phyloP scores from a whole-genome alignment of 805 yeast species.

The Ogataea degrootiae region DNA sequence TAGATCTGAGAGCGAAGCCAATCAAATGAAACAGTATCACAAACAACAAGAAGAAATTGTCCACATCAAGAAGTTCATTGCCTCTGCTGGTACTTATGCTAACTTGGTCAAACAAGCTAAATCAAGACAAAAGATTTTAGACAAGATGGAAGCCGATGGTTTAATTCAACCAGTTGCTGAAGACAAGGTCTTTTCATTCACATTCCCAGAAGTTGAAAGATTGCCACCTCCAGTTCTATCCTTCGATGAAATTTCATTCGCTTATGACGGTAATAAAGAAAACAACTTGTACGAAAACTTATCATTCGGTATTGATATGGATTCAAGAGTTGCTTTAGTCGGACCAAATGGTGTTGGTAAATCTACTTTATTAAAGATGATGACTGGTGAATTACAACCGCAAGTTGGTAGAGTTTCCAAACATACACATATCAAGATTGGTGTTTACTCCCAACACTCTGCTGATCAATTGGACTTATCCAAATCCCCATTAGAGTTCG shows the following conservation, averaged over 20 bases:
- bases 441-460: conserved; percentile 98
- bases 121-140: conserved; percentile 98
- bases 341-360: conserved; percentile 99
- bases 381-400: conserved; percentile 91
- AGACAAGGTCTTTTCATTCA: conserved; percentile 90
- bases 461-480: conserved; percentile 96
- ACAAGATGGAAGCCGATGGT: conserved; percentile 99
- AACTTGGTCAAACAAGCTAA: conserved; percentile 98
- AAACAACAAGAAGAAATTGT: conserved; percentile 99
- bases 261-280: conserved; percentile 80
- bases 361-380: conserved; percentile 89
- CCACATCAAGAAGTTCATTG: conserved; percentile 97
- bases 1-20: conserved; percentile 86
- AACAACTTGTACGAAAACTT: conserved; percentile 85
- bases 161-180: conserved; percentile 86
- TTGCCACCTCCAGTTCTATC: conserved; percentile 98
- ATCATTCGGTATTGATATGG: conserved; percentile 99
- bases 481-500: conserved; percentile 93
- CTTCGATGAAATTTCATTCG: conserved; percentile 89
- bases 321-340: conserved; percentile 93
- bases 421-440: conserved; percentile 96
- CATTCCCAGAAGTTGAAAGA: conserved; percentile 93
- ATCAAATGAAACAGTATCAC: conserved; percentile 94
- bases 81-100: conserved; percentile 99
- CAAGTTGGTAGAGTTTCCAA: conserved; percentile 94